phyloP scores from a whole-genome alignment of 495 filamentous ascomycete genomes.

The Aspergillus haitiensis region DNA sequence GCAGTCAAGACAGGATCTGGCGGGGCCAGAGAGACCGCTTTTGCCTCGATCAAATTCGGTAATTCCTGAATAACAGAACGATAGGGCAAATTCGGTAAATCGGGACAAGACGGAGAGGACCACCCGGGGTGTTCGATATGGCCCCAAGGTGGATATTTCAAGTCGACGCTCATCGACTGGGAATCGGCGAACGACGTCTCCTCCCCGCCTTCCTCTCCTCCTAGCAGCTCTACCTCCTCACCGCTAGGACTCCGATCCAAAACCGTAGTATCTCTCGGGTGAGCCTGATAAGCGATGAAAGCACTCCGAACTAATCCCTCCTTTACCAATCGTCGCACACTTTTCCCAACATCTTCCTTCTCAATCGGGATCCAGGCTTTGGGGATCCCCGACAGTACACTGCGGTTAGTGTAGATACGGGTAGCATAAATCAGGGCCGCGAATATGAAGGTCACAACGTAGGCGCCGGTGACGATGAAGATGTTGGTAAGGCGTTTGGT shows the following conservation, averaged over 20 bases:
- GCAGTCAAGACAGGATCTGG: conserved; percentile 47
- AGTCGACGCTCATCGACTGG: conserved; percentile 36
- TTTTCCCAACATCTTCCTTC: conserved; percentile 67
- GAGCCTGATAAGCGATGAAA: conserved; percentile 73
- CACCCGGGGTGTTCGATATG: conserved; percentile 83
- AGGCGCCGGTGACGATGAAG: conserved; percentile 77
- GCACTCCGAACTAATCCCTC: conserved; percentile 71
- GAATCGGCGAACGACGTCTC: conserved; percentile 30
- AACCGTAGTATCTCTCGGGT: conserved; percentile 56
- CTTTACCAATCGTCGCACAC: conserved; percentile 71
- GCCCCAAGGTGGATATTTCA: conserved; percentile 67
- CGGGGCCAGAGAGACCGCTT: conserved; percentile 80
- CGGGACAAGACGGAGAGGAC: conserved; percentile 72
- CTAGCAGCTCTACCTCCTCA: conserved; percentile 3
- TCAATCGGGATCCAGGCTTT: conserved; percentile 80
- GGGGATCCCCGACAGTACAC: conserved; percentile 76
- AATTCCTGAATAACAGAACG: conserved; percentile 79
- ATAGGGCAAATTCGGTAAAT: conserved; percentile 80
- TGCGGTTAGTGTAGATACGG: conserved; percentile 85
- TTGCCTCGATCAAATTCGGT: conserved; percentile 89
- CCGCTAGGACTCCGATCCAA: not conserved
- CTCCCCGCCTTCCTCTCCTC: conserved; percentile 11
- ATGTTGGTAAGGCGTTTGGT: conserved; percentile 70
- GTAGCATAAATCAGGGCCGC: conserved; percentile 76
- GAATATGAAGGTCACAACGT: conserved; percentile 71